Evolutionary conservation across 1,284 basidiomycete genomes (phyloP).

Genomic region (Tilletia setariae): DNA sequence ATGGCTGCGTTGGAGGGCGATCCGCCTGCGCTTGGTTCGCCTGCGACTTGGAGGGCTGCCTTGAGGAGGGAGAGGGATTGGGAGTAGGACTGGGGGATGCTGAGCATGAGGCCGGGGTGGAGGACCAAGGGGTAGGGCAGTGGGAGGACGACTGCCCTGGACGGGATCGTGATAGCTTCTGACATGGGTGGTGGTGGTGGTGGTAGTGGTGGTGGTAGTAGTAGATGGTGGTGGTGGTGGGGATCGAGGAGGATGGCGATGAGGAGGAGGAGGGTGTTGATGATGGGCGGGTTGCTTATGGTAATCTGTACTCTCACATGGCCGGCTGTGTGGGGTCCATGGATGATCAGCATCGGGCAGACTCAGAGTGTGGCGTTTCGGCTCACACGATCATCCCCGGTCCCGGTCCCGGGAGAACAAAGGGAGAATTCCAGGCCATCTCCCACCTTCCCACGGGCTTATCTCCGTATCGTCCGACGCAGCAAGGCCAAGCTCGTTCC

Average conservation of each 20-base stretch:
- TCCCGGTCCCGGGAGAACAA: too few relatives aligned
- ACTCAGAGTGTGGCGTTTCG: too few relatives aligned
- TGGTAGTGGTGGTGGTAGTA: background rate
- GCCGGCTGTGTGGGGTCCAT: too few relatives aligned
- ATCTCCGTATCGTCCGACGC: too few relatives aligned
- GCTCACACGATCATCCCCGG: too few relatives aligned
- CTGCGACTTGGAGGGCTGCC: slow-evolving; percentile 37
- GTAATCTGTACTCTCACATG: too few relatives aligned
- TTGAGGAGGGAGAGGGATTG: slow-evolving; percentile 51
- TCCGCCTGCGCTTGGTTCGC: background rate
- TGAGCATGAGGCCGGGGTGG: slow-evolving; percentile 50
- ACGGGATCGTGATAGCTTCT: slow-evolving; percentile 32
- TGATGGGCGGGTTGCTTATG: background rate
- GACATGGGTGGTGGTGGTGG: background rate
- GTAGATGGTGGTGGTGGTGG: background rate
- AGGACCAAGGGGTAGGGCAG: slow-evolving; percentile 51
- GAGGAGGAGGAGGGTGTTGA: background rate
- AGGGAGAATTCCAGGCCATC: too few relatives aligned
- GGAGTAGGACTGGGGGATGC: slow-evolving; percentile 45
- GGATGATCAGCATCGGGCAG: too few relatives aligned
- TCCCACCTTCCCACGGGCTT: too few relatives aligned
- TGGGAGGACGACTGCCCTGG: slow-evolving; percentile 43
- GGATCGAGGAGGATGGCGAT: background rate
- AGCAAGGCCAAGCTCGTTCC: too few relatives aligned
- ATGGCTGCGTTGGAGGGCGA: too few relatives aligned